Conservation (phyloP, 202 grass and related monocot species). For the Cymbopogon flexuosus region DNA sequence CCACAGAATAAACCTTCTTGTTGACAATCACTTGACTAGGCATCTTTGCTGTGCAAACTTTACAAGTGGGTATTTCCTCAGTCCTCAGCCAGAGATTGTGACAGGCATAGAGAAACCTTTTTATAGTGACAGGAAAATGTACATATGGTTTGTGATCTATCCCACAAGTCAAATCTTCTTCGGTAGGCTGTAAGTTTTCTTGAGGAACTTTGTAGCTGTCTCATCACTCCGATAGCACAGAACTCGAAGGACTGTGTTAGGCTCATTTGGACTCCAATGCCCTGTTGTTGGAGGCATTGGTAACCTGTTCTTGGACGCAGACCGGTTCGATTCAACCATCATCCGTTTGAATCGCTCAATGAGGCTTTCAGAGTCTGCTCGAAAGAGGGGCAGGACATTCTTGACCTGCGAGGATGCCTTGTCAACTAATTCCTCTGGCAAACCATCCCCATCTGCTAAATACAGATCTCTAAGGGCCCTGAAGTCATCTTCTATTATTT, state of each 20-base stretch:
- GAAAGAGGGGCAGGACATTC: slow-evolving; percentile 77
- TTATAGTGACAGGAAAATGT: slow-evolving; percentile 30
- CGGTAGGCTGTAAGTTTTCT: slow-evolving; percentile 83
- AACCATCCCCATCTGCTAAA: slow-evolving; percentile 95
- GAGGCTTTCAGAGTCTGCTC: slow-evolving; percentile 59
- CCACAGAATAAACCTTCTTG: neutral
- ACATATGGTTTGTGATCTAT: slow-evolving; percentile 22
- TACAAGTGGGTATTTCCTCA: slow-evolving; percentile 26
- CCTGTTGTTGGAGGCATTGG: slow-evolving; percentile 70
- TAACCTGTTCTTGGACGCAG: slow-evolving; percentile 49
- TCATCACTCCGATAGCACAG: slow-evolving; percentile 85
- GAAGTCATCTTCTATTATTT: slow-evolving; percentile 78
- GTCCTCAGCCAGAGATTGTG: neutral
- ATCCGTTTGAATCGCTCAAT: slow-evolving; percentile 69
- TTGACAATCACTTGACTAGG: neutral
- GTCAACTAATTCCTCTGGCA: slow-evolving; percentile 83
- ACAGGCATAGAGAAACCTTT: neutral
- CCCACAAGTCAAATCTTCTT: slow-evolving; percentile 62
- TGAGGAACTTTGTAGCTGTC: slow-evolving; percentile 75
- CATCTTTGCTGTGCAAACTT: slow-evolving; percentile 7
- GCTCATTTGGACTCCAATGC: slow-evolving; percentile 89
- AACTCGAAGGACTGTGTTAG: slow-evolving; percentile 80
- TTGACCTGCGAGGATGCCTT: slow-evolving; percentile 85
- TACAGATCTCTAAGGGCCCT: slow-evolving; percentile 71
- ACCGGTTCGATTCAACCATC: slow-evolving; percentile 52